A percentile compares a stretch with the other conserved stretches of the same genome.
Conservation (phyloP, 2,329 filamentous ascomycete species). For the Tolypocladium inflatum region DNA sequence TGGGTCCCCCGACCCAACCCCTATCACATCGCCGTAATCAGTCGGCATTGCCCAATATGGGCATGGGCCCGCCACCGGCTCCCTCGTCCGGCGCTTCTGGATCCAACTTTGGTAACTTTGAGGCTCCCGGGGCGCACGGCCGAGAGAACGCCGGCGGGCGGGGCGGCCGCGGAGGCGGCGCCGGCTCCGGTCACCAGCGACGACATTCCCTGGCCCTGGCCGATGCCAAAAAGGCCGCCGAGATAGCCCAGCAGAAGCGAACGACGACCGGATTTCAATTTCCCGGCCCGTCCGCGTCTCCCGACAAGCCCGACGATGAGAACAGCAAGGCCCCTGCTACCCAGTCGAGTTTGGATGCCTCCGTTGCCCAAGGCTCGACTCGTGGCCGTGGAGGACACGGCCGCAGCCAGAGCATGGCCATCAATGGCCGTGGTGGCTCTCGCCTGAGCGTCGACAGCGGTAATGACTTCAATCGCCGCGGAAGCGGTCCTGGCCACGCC, state of each 20-base stretch:
- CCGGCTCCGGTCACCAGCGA: conserved; percentile 75
- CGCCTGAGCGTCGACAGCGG: conserved; percentile 50
- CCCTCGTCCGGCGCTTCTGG: conserved; percentile 87
- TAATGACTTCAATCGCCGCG: conserved; percentile 63
- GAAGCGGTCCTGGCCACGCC: conserved; percentile 53
- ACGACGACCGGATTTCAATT: conserved; percentile 94
- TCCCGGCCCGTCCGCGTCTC: conserved; percentile 62
- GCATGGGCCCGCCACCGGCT: conserved; percentile 79
- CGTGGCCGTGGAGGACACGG: conserved; percentile 53
- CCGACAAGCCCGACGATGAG: conserved; percentile 49
- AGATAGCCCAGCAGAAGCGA: conserved; percentile 91
- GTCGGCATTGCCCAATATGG: conserved; percentile 88
- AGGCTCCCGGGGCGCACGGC: conserved; percentile 36
- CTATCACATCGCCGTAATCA: conserved; percentile 93
- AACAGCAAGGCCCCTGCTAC: conserved; percentile 18
- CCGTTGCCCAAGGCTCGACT: conserved; percentile 31
- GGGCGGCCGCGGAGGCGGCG: conserved; percentile 59
- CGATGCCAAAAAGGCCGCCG: conserved; percentile 95
- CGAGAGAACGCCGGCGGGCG: conserved; percentile 38
- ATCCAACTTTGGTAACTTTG: conserved; percentile 69
- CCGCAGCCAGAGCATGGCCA: conserved; percentile 87
- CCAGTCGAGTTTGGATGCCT: conserved; percentile 20
- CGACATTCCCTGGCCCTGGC: conserved; percentile 90
- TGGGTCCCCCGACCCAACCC: conserved; percentile 70
- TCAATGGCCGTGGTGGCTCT: conserved; percentile 60